Conservation (phyloP, 2,329 filamentous ascomycete species). For the Calcarisporium arbuscula region DNA sequence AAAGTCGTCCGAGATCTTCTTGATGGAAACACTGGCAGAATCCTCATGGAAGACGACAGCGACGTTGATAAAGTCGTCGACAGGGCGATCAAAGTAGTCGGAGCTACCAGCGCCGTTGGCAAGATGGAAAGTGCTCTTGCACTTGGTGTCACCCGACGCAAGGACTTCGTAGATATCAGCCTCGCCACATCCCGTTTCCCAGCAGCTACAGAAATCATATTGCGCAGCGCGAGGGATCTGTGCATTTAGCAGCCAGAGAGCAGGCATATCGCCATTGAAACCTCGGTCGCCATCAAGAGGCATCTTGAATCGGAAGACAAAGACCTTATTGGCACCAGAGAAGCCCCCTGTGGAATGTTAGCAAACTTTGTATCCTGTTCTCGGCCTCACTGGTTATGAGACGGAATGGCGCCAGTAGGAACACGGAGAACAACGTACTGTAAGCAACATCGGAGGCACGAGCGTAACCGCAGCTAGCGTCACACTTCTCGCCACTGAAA, state of each 20-base stretch:
- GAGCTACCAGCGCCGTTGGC: constrained; percentile 58
- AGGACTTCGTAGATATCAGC: constrained; percentile 71
- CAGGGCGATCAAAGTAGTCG: constrained; percentile 66
- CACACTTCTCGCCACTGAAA: constrained; percentile 37
- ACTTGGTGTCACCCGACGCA: constrained; percentile 54
- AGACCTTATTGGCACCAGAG: constrained; percentile 61
- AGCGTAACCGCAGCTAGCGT: constrained; percentile 36
- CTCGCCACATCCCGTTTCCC: constrained; percentile 63
- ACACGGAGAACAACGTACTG: constrained; percentile 23
- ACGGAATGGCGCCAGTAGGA: not conserved
- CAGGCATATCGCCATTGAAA: constrained; percentile 61
- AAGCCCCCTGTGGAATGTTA: constrained; percentile 54
- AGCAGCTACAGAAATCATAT: constrained; percentile 69
- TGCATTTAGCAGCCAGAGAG: constrained; percentile 70
- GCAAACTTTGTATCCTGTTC: not conserved
- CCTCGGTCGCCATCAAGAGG: constrained; percentile 49
- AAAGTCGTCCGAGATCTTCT: constrained; percentile 37
- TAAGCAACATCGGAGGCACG: constrained; percentile 38
- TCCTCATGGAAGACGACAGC: constrained; percentile 54
- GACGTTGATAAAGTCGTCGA: constrained; percentile 51
- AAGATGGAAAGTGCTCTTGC: constrained; percentile 65
- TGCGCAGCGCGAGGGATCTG: constrained; percentile 64
- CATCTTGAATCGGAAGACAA: constrained; percentile 71
- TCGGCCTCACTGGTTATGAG: no score
- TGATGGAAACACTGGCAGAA: constrained; percentile 48